Evolutionary conservation across 495 filamentous ascomycete genomes (phyloP), one percentile per base, ranked within the genome.

Genomic region (Aspergillus asperescens): DNA sequence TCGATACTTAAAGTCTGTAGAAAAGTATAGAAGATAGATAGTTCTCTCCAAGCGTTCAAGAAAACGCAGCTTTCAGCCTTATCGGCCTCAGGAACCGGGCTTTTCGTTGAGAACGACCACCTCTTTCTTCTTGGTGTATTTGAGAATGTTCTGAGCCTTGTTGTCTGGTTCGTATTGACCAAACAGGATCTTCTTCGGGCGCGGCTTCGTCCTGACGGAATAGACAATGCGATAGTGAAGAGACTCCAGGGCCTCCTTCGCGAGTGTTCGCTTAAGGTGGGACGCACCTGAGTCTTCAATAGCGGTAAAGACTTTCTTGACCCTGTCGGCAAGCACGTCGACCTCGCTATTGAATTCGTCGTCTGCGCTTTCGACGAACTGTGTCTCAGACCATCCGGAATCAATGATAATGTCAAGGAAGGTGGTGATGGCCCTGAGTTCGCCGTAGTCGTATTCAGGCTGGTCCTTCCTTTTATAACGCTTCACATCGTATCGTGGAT

Each of bases 211-310:
- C 32, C 90, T 72, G 8, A 95, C 81, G 0, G 80, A 80, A 60
- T 85, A 84, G 31, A 82, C 60, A 39, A 95, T 74, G 43, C 89
- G 77, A 43, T 88, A 82, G 48, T 86, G 76, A 8, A 96, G 63
- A 3, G 81, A 70, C 59, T 93, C 85, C 5, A 95, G 71, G 19
- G 75, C 77, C 38, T 81, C 78, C 63, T 93, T 92, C 0, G 85
- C 83, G 47, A 90, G 78, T 39, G 87, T 83, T 16, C 87, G 77
- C 15, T 81, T 81, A 48, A 90, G 77, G 62, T 85, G 80, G 6
- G 83, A 79, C 20, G 86, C 85, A 22, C 88, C 87, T 0, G 81
- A 77, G 61, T 91, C 88, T 51, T 82, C 73, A 51, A 97, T 95
- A 7, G 73, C 73, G 13, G 77, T 79, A 62, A 84, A 86, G 38